Evolutionary conservation across 345 rosid species (phyloP), one percentile per base, ranked within the genome.

Genomic region (Mallotus nudiflorus): DNA sequence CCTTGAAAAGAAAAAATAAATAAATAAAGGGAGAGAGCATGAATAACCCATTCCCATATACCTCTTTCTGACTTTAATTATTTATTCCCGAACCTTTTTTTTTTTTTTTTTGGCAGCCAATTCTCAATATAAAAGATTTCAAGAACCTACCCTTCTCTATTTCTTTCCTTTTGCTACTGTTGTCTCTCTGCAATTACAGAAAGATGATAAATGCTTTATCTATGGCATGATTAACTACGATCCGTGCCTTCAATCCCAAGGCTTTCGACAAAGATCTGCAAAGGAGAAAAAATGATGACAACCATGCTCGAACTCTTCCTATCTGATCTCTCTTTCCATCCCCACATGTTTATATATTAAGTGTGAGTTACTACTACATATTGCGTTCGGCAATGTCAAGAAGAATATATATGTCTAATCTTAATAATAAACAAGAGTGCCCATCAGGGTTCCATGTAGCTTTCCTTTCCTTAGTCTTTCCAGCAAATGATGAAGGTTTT

Each of bases 161-260:
- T 73, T 76, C 69, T 63, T 70, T 70, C 58, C 72, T 69, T 75
- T 77, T 62, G 67, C 18, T 27, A 42, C 54, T 15, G 66, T 48
- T 66, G 74, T 75, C 75, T 65, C 66, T 69, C 75, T 82, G 86
- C 86, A 90, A 86, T 89, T 88, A 86, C 81, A 86, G 92, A 82
- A 70, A 80, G 83, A 88, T 90, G 89, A 90, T 90, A 86, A 87
- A 49, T 75, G 50, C 0, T 71, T 77, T 66, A 24, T 69, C 75
- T 67, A 73, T 13, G 90, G 67, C 68, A 90, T 88, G 90, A 90
- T 88, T 85, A 85, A 79, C n/a, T n/a, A n/a, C n/a, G 82, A 86
- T 81, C 80, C 75, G 69, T 76, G 87, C 92, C 96, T 90, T 92
- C 87, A 63, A 92, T 90, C 96, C 96, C 94, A 90, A 92, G 96